Percentiles rank a stretch among this genome's conserved stretches.
Conservation (phyloP, 441 rosid genomes). For the Kokia cookei region DNA sequence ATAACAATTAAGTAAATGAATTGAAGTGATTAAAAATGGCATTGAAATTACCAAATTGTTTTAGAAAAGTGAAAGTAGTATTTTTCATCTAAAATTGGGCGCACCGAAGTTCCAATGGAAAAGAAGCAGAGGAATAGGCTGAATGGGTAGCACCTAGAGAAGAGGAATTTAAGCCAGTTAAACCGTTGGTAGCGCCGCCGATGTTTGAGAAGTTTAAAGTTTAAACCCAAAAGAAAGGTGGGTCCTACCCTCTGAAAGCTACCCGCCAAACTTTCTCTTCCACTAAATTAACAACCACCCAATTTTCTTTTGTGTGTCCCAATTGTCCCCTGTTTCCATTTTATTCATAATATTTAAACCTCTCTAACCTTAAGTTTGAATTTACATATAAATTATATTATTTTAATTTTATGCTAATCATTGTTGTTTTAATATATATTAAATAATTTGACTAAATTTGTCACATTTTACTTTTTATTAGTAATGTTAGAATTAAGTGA, state of each 20-base stretch:
- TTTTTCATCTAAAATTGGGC: not conserved
- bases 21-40: not conserved
- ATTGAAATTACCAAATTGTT: not conserved
- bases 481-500: too few species aligned
- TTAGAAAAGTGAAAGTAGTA: not conserved
- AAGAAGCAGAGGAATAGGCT: not conserved
- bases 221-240: not conserved
- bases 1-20: too few species aligned
- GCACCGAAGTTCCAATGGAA: not conserved
- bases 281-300: slow-evolving; percentile 16
- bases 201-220: not conserved
- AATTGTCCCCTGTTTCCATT: not conserved
- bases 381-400: too few species aligned
- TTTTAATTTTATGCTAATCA: too few species aligned
- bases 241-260: slow-evolving; percentile 9
- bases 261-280: slow-evolving; percentile 11
- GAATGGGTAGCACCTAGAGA: not conserved
- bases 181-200: slow-evolving; percentile 8
- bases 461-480: too few species aligned
- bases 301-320: not conserved
- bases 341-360: too few species aligned
- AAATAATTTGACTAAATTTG: too few species aligned
- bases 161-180: not conserved
- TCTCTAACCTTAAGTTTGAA: too few species aligned
- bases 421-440: too few species aligned